These are phyloP conservation scores for Saccharomyces mikatae DNA, from an alignment of 805 yeast genomes.

Conservation along the genomic window DNA sequence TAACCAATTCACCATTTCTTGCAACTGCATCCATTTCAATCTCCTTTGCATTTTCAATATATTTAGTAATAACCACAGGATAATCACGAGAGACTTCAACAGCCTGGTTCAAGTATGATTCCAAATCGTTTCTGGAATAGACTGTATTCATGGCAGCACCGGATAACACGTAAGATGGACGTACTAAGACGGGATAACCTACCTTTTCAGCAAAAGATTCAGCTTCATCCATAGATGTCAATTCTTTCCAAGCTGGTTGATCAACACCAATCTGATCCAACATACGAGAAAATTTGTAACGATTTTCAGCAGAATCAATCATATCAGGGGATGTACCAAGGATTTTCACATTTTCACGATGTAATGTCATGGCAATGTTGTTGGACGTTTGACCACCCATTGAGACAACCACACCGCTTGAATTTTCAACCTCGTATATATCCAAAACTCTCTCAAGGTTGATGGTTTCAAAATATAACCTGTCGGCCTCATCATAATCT, in stretches of 20 bases:
- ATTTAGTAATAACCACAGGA: slow-evolving; percentile 95
- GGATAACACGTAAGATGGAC: slow-evolving; percentile 94
- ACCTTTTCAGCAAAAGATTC: slow-evolving; percentile 86
- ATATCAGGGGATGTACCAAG: slow-evolving; percentile 96
- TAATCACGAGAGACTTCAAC: slow-evolving; percentile 96
- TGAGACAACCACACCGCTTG: slow-evolving; percentile 86
- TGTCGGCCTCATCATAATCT: slow-evolving; percentile 95
- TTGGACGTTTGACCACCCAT: slow-evolving; percentile 99
- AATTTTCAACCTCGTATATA: slow-evolving; percentile 84
- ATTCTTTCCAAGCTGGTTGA: slow-evolving; percentile 98
- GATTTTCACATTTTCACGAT: slow-evolving; percentile 90
- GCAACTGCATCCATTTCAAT: slow-evolving; percentile 99
- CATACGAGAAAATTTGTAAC: slow-evolving; percentile 97
- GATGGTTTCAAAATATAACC: slow-evolving; percentile 92
- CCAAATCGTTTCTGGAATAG: slow-evolving; percentile 81
- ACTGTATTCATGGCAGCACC: slow-evolving; percentile 99
- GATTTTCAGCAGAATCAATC: slow-evolving; percentile 97
- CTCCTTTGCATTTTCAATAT: slow-evolving; percentile 93
- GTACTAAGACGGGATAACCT: slow-evolving; percentile 87
- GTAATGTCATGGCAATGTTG: slow-evolving; percentile 86
- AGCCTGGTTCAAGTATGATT: slow-evolving; percentile 82
- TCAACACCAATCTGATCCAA: slow-evolving; percentile 93
- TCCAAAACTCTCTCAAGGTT: slow-evolving; percentile 90
- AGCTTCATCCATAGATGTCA: slow-evolving; percentile 88
- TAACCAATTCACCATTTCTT: slow-evolving; percentile 81